Percentiles rank a stretch among this genome's conserved stretches.
Conservation (phyloP, 2,329 filamentous ascomycete genomes). For the Microdochium paspali region DNA sequence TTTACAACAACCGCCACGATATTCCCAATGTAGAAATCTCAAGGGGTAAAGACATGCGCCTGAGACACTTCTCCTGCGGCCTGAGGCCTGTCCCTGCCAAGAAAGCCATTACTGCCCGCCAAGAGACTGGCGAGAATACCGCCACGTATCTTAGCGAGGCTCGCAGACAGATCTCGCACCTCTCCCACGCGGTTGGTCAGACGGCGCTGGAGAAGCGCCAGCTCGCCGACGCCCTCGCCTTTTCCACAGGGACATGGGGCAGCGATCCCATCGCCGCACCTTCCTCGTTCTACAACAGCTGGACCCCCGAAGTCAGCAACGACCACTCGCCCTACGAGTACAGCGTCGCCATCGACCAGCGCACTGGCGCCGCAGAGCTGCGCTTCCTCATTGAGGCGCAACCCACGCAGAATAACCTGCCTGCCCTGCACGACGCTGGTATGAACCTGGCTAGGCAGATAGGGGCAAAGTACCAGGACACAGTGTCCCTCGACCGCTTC, state of each 20-base stretch:
- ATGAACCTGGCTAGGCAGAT: constrained; percentile 3
- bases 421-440: constrained; percentile 2
- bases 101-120: too few species aligned
- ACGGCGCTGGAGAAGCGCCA: constrained; percentile 1
- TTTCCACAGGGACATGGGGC: constrained; percentile 5
- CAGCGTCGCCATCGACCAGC: constrained; percentile 7
- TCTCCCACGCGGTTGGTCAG: constrained; percentile 6
- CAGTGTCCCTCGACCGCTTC: constrained; percentile 6
- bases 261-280: constrained; percentile 1
- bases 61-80: constrained; percentile 9
- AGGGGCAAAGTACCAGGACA: constrained; percentile 2
- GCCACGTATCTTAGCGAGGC: constrained; percentile 7
- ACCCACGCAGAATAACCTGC: not conserved
- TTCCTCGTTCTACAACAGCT: not conserved
- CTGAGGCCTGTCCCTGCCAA: constrained; percentile 8
- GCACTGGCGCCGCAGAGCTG: constrained; percentile 7
- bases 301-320: constrained; percentile 7
- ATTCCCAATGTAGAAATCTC: constrained; percentile 10
- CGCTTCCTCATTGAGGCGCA: constrained; percentile 10
- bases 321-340: constrained; percentile 9
- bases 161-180: constrained; percentile 5
- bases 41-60: constrained; percentile 8
- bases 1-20: constrained; percentile 7
- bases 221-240: constrained; percentile 1
- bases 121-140: too few species aligned